Base-by-base conservation (phyloP, 1,284 basidiomycete species). In the Heterobasidion annosum region DNA sequence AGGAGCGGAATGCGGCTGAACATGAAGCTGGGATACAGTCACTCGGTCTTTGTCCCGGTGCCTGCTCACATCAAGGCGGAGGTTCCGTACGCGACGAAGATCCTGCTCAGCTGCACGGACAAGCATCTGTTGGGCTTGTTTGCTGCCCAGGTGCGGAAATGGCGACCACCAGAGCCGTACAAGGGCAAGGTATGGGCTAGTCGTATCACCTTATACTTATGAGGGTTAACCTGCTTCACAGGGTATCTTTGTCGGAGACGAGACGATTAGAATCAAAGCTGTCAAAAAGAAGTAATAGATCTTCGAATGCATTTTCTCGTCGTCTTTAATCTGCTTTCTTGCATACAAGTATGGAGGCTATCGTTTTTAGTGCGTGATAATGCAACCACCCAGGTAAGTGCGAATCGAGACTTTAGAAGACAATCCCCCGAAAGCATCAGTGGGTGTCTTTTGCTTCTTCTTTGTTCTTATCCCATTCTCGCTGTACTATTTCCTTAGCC, bases 131-230 rank as follows among this genome's bases (percentile, higher is more conserved):
- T 98, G 44, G 94, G 93, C 0, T 73, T 91, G 59, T 97, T 97
- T 67, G 92, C 94, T 0, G 92, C 93, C 15, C 81, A 85, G 63
- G 88, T 99, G 35, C 75, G 93, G 59, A 79, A 77, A 55, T 90
- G 85, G 75, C 82, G 96, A 61, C 88, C 86, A 63, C 96, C 96
- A 13, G 97, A 99, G 68, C 95, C 95, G 18, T 99, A 98, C 74
- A 94, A 98, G 73, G 94, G 93, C 63, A 95, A 97, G 80, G 92
- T 93, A 65, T 56, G 85, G 71, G 47, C 35, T 58, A 9, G n/a
- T 54, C 49, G 48, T 50, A 42, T 54, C 40, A 52, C 50, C 3
- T 47, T 54, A 53, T 35, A 42, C 35, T 56, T 18, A 25, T 25
- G 25, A 25, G 25, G 3, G 5, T 25, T 25, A 25, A 25, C 5